Evolutionary conservation across 768 basidiomycete species (phyloP).

Genomic region (Hortiboletus campestris): DNA sequence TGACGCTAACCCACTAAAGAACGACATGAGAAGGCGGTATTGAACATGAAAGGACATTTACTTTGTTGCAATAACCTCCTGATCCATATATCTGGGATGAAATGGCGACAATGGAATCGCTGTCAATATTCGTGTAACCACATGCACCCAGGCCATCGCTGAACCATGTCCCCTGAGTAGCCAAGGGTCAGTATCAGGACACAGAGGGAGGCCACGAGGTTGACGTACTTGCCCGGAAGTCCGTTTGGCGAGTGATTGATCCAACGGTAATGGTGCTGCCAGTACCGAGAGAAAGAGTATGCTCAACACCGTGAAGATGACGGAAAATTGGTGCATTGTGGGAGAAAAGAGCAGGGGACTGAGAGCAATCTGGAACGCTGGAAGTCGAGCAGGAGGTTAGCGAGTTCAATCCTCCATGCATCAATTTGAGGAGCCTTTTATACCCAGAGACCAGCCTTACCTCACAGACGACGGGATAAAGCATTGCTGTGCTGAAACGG

Average conservation of each 20-base stretch:
- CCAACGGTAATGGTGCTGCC: constrained; percentile 36
- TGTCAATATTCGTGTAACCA: constrained; percentile 47
- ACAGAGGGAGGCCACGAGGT: background rate
- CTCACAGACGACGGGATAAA: constrained; percentile 27
- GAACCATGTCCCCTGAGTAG: constrained; percentile 65
- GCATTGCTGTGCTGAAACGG: constrained; percentile 20
- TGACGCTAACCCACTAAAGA: constrained; percentile 56
- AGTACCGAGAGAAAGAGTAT: constrained; percentile 40
- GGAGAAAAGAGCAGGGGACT: background rate
- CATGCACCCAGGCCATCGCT: constrained; percentile 62
- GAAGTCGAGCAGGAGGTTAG: constrained; percentile 3
- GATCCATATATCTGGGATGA: constrained; percentile 49
- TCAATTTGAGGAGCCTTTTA: constrained; percentile 22
- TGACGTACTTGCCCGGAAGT: constrained; percentile 54
- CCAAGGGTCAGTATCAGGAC: constrained; percentile 5
- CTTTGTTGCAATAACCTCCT: constrained; percentile 62
- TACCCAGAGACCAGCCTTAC: constrained; percentile 26
- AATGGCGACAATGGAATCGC: constrained; percentile 62
- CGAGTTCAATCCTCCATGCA: background rate
- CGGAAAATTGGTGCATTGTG: constrained; percentile 20
- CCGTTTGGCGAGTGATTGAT: constrained; percentile 47
- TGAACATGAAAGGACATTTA: constrained; percentile 27
- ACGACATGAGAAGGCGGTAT: constrained; percentile 7
- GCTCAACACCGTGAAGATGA: constrained; percentile 39
- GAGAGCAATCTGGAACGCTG: background rate